Base-by-base conservation (phyloP, 1,284 basidiomycete species). In the Trametes hirsuta region DNA sequence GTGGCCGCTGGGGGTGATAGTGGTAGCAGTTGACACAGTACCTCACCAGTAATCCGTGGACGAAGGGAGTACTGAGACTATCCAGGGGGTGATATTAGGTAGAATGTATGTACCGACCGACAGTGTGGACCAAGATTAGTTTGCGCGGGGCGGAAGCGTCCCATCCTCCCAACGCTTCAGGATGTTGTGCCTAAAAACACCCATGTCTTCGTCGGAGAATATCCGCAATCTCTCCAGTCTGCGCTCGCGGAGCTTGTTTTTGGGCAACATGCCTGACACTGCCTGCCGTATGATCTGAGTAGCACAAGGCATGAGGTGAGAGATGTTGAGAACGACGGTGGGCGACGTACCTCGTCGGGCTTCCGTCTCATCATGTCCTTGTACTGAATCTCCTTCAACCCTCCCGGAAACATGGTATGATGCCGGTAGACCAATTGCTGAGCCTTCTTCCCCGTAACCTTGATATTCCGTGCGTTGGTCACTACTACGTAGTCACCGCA, bases 401-500 rank as follows among this genome's bases (percentile, higher is more conserved):
- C 96, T 57, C 97, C 97, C 0, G 96, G 93, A 72, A 84, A 98
- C 86, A 95, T 95, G 0, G 95, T 87, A 73, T 99, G 95, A 68
- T 91, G 90, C 53, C 92, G 81, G 79, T 95, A 99, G 18, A 97
- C 74, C 67, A 95, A 84, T 72, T 98, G 94, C 59, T 93, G 84
- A 9, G 86, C 84, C 77, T 98, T 99, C 69, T 87, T 85, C 24
- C 97, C 97, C 0, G 97, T 95, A 45, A 98, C 91, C 69, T 88
- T 86, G 59, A 99, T 84, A 30, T 90, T 84, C 58, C 86, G 80
- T 2, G 95, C 93, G 73, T 99, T 93, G 21, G 95, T 97, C 9
- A 99, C 95, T 22, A 98, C 86, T 35, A 99, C 95, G 75, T 98
- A 99, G 85, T 99, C 97, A 35, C 97, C 96, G 56, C 94, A 94